phyloP scores from a whole-genome alignment of 192 early-diverging fungal genomes.

The Podochytrium sp. region DNA sequence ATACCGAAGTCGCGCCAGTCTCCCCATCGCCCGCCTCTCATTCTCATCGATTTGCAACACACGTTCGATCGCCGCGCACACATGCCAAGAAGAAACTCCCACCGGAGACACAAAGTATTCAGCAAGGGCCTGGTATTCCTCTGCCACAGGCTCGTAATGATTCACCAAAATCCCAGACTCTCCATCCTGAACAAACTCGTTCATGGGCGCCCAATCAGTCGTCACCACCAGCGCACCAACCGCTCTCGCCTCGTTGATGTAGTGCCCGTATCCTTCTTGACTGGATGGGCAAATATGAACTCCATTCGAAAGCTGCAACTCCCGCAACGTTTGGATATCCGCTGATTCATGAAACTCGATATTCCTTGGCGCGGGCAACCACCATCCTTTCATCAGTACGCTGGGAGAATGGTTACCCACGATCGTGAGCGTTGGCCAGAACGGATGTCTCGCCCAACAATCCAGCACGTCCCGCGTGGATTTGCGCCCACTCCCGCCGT shows the following conservation, averaged over 20 bases:
- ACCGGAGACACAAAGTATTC: not conserved
- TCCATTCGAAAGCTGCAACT: not conserved
- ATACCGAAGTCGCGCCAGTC: not conserved
- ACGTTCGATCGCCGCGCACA: not conserved
- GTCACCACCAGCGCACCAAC: constrained; percentile 10
- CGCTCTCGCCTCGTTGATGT: constrained; percentile 20
- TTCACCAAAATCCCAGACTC: constrained; percentile 4
- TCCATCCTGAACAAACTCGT: constrained; percentile 23
- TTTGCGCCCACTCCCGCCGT: constrained; percentile 2
- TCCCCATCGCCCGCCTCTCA: not conserved
- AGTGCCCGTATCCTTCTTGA: constrained; percentile 28
- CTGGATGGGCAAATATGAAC: constrained; percentile 16
- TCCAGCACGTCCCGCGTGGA: constrained; percentile 2
- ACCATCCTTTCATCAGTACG: not conserved
- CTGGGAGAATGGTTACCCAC: not conserved
- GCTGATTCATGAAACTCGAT: not conserved
- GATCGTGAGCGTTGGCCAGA: constrained; percentile 13
- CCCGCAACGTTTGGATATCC: not conserved
- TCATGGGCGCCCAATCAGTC: constrained; percentile 20
- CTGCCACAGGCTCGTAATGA: not conserved
- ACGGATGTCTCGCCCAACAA: constrained; percentile 13
- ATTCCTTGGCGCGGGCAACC: not conserved
- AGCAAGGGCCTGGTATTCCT: constrained; percentile 2
- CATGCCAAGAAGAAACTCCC: not conserved
- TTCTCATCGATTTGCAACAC: not conserved